These are phyloP conservation scores for Leersia perrieri DNA, from an alignment of 176 grass and related monocot species.

Conservation along the genomic window DNA sequence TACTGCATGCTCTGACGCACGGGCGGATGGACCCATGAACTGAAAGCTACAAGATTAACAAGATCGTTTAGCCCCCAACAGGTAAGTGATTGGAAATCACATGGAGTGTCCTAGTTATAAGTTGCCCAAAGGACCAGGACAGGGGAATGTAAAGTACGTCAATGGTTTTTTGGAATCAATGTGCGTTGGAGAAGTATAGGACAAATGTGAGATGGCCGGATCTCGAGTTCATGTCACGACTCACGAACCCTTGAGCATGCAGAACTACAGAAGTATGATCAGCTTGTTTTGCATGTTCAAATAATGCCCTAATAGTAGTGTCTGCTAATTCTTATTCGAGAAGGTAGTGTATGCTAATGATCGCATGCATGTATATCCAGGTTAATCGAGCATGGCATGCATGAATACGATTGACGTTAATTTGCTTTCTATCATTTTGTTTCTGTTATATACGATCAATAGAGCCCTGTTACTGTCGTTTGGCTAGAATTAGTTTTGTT, in stretches of 20 bases:
- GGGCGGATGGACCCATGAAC: background rate
- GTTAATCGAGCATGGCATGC: background rate
- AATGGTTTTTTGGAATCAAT: background rate
- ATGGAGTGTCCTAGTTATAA: background rate
- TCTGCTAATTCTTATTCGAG: no score
- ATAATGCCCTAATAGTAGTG: background rate
- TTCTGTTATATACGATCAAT: background rate
- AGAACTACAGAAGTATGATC: background rate
- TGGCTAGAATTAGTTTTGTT: background rate
- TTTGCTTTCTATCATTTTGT: background rate
- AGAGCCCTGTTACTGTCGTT: background rate
- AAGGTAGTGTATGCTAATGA: background rate
- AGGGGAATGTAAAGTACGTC: background rate
- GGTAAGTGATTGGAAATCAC: slow-evolving; percentile 6
- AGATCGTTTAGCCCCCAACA: background rate
- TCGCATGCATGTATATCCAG: slow-evolving; percentile 12
- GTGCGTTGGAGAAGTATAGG: background rate
- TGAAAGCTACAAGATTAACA: background rate
- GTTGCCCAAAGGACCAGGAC: slow-evolving; percentile 5
- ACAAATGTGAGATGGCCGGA: background rate
- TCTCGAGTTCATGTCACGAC: background rate
- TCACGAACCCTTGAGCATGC: background rate
- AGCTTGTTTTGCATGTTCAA: background rate
- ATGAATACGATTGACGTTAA: background rate
- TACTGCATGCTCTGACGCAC: background rate